Evolutionary conservation across 1,284 basidiomycete species (phyloP), one percentile per base, ranked within the genome.

Genomic region (Xerocomus amazonicus): DNA sequence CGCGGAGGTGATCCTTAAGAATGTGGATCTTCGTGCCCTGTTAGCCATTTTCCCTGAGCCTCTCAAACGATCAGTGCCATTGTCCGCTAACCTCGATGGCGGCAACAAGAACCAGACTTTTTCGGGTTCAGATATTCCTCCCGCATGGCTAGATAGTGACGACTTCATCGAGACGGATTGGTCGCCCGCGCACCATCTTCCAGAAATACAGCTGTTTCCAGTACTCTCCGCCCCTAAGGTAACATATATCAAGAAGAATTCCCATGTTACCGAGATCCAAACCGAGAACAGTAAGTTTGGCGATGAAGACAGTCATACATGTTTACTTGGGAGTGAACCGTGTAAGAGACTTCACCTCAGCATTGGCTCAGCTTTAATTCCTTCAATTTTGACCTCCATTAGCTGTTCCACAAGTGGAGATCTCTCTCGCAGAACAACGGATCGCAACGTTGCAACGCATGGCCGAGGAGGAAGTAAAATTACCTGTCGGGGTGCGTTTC

Each of bases 81-180:
- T 80, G 52, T 70, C 73, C 14, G 52, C 70, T 19, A 62, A 70
- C 32, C 7, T 41, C 3, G 45, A 53, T 14, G 44, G 37, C 14
- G 37, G 23, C 9, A 65, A 73, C n/a, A 65, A 74, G 28, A 33
- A 44, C 19, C 48, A 39, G 27, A 7, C 45, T 34, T 41, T 43
- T 8, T 46, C 59, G 17, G 39, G 38, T 16, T 72, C 73, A 6
- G 67, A 70, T 13, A 55, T 71, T 32, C 54, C 34, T 63, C 69
- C 31, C 77, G 80, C 16, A 14, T 97, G 94, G 93, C 74, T 86
- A 57, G 87, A 97, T 66, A 65, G 76, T 38, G 81, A 91, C 57
- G 96, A 98, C 63, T 96, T 88, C 61, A 77, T 90, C 47, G 93
- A 97, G 65, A 77, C 84, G 1, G 84, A 89, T 59, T 87, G 86